These are phyloP conservation scores for Babesia bovis DNA, from an alignment of 169 alveolate species.

Conservation along the genomic window DNA sequence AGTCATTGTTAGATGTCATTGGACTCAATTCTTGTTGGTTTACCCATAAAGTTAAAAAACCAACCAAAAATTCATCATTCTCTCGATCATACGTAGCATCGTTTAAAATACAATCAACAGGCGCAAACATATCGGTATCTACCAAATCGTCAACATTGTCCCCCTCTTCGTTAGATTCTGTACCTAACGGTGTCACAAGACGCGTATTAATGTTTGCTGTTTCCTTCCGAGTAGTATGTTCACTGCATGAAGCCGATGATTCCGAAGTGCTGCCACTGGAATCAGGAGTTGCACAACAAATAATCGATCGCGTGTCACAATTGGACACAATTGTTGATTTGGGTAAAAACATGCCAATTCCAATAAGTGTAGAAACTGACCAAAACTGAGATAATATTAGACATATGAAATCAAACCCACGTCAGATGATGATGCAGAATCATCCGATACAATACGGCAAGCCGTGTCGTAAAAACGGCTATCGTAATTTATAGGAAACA, in stretches of 20 bases:
- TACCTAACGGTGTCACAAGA: too few species aligned
- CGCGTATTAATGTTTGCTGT: too few species aligned
- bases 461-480: constrained; percentile 47
- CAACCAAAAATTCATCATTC: constrained; percentile 61
- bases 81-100: constrained; percentile 44
- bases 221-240: neutral
- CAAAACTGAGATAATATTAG: constrained; percentile 24
- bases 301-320: neutral
- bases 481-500: constrained; percentile 66
- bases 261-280: neutral
- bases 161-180: too few species aligned
- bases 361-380: constrained; percentile 25
- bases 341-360: constrained; percentile 58
- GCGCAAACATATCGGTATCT: neutral
- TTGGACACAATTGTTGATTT: constrained; percentile 2
- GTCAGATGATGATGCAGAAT: neutral
- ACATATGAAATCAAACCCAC: constrained; percentile 4
- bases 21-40: constrained; percentile 28
- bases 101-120: constrained; percentile 16
- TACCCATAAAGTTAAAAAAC: constrained; percentile 48
- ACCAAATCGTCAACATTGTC: too few species aligned
- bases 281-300: constrained; percentile 3
- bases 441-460: constrained; percentile 19
- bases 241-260: neutral
- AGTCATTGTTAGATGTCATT: constrained; percentile 47